Base-by-base conservation (phyloP, 768 basidiomycete genomes). In the Filobasidium floriforme region DNA sequence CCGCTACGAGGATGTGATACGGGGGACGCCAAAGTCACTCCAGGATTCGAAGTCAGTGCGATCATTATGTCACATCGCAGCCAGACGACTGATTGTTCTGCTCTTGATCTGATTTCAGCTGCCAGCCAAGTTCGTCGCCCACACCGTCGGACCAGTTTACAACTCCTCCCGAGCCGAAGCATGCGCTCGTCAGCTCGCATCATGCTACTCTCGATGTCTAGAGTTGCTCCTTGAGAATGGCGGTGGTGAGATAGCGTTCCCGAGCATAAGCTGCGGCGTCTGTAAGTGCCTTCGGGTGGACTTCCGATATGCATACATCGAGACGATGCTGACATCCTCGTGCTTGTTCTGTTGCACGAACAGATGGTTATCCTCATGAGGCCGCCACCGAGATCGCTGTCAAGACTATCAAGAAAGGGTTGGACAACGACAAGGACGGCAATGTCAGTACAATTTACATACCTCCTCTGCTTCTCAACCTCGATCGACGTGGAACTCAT, bases 101-200 rank as follows among this genome's bases (percentile, higher is more conserved):
- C 46, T 9, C 22, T 49, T 18, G 3, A 12, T 49, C 6, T 49
- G 46, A 49, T 26, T 18, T 65, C 60, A 80, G 74, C 73, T 80
- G 1, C 79, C 79, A 7, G 69, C 76, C 1, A 73, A 71, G 62
- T 64, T 62, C 7, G 70, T 80, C 7, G 76, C 77, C 12, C 79
- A 80, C 65, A 80, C 79, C 9, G 76, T 76, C 57, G 79, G 79
- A 46, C 79, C 79, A 0, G 69, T 80, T 24, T 80, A 79, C 65
- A 68, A 69, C 1, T 55, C 61, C 12, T 46, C 29, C n/a, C 51
- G 69, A 6, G 59, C 66, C 14, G 72, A 66, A 0, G 60, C 67
- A 41, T 73, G 67, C 22, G 71, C 72, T 32, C 29, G 68, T 28
- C 66, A 65, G 10, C 68, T 80, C 2, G 62, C 67, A 41, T 70